phyloP scores from a whole-genome alignment of 2,329 filamentous ascomycete species.

The Fonsecaea monophora region DNA sequence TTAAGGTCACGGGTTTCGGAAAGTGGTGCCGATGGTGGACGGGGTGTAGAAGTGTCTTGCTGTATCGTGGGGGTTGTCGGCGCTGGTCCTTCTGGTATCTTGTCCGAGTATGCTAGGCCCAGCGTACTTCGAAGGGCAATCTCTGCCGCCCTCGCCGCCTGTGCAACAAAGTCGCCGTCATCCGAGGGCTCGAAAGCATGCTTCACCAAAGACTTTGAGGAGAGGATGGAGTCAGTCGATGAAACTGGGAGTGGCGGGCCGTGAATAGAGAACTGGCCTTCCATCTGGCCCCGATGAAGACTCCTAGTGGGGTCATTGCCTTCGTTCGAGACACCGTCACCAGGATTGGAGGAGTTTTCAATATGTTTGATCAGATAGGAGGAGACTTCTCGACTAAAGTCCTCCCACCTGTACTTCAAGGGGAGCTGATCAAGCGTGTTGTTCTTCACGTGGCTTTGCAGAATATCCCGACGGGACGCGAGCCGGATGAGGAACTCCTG shows the following conservation, averaged over 20 bases:
- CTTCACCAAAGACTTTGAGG: conserved; percentile 4
- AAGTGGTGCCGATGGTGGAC: conserved; percentile 5
- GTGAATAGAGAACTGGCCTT: conserved; percentile 33
- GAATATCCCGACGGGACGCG: conserved; percentile 61
- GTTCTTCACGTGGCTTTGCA: conserved; percentile 62
- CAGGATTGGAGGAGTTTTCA: conserved; percentile 19
- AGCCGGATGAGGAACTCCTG: conserved; percentile 65
- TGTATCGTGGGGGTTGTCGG: conserved; percentile 30
- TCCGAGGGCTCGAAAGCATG: conserved; percentile 26
- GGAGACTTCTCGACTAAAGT: conserved; percentile 66
- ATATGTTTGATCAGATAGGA: conserved; percentile 62
- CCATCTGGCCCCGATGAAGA: conserved; percentile 27
- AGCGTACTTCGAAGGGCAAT: conserved; percentile 55
- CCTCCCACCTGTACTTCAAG: conserved; percentile 68
- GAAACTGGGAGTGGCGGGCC: conserved; percentile 37
- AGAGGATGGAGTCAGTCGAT: conserved; percentile 26
- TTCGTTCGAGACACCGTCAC: conserved; percentile 2
- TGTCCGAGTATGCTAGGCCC: conserved; percentile 28
- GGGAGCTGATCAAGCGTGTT: conserved; percentile 59
- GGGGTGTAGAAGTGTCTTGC: conserved; percentile 20
- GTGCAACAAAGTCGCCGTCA: conserved; percentile 55
- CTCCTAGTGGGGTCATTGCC: conserved; percentile 19
- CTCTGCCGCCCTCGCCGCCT: conserved; percentile 56
- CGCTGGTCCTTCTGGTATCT: conserved; percentile 38
- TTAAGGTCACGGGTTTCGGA: conserved; percentile 21